Percentiles rank a stretch among this genome's conserved stretches.
phyloP scores from a whole-genome alignment of 148 eudicot species.

The Rhododendron griersonianum region DNA sequence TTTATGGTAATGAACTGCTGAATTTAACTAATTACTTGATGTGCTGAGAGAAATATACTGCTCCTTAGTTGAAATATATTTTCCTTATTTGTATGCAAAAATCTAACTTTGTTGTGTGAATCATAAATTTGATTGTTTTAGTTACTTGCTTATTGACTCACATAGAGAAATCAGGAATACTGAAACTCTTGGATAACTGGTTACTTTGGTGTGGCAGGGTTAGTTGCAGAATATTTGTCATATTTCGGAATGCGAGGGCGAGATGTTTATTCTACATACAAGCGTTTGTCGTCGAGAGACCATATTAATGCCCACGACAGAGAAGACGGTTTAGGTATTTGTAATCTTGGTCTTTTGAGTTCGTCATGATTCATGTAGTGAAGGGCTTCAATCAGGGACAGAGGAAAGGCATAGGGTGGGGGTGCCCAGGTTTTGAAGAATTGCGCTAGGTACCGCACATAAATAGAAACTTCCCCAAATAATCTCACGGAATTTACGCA shows the following conservation, averaged over 20 bases:
- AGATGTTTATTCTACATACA: slow-evolving; percentile 43
- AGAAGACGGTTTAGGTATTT: slow-evolving; percentile 38
- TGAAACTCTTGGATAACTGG: slow-evolving; percentile 4
- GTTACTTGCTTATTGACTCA: background rate
- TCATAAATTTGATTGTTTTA: background rate
- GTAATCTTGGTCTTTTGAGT: background rate
- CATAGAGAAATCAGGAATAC: background rate
- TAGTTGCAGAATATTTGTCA: background rate
- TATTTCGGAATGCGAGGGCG: slow-evolving; percentile 49
- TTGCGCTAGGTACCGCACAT: background rate
- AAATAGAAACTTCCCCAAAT: background rate
- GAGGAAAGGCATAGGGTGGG: background rate
- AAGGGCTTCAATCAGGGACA: background rate
- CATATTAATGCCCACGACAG: slow-evolving; percentile 23
- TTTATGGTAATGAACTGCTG: background rate
- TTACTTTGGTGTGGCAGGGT: slow-evolving; percentile 14
- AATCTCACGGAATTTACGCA: background rate
- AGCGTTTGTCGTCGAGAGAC: slow-evolving; percentile 60
- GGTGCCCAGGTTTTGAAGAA: background rate
- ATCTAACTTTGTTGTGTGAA: background rate
- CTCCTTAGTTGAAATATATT: too few relatives aligned
- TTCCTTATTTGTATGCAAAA: background rate
- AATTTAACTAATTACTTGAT: background rate
- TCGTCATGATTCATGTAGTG: background rate
- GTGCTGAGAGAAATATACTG: background rate